Conservation (phyloP, 2,329 filamentous ascomycete species). For the Diaporthe destruens region DNA sequence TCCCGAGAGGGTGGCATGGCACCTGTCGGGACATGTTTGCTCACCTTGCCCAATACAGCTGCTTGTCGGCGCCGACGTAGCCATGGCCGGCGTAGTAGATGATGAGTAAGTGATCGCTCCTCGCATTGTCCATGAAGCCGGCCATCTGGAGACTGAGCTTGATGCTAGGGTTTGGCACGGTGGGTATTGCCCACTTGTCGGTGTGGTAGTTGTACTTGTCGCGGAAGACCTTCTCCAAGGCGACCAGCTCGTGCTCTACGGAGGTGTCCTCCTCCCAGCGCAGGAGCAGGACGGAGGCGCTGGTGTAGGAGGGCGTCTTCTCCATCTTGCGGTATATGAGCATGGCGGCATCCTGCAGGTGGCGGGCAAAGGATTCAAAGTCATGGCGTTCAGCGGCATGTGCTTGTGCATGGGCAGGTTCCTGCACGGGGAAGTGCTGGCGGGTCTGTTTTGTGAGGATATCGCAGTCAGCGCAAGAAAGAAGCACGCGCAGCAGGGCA, state of each 20-base stretch:
- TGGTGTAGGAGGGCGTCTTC: slow-evolving; percentile 64
- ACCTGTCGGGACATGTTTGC: slow-evolving; percentile 48
- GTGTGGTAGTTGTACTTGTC: slow-evolving; percentile 72
- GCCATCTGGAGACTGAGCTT: slow-evolving; percentile 73
- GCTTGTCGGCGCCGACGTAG: slow-evolving; percentile 68
- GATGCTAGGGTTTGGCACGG: slow-evolving; percentile 68
- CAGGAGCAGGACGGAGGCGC: slow-evolving; percentile 71
- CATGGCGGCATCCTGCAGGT: slow-evolving; percentile 77
- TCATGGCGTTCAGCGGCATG: slow-evolving; percentile 64
- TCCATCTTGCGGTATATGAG: slow-evolving; percentile 74
- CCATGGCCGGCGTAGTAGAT: slow-evolving; percentile 75
- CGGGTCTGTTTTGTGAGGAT: slow-evolving; percentile 32
- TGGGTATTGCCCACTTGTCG: slow-evolving; percentile 72
- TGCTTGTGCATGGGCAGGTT: slow-evolving; percentile 41
- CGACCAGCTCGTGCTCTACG: slow-evolving; percentile 65
- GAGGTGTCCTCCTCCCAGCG: slow-evolving; percentile 72
- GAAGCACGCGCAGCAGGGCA: background rate
- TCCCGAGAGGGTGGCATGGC: background rate
- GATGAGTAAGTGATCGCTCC: slow-evolving; percentile 71
- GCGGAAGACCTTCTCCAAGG: slow-evolving; percentile 69
- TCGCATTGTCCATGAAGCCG: slow-evolving; percentile 69
- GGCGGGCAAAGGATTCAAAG: slow-evolving; percentile 75
- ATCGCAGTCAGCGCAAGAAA: slow-evolving; percentile 15
- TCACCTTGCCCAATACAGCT: slow-evolving; percentile 77
- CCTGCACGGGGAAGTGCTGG: slow-evolving; percentile 42